Percentiles rank a stretch among this genome's conserved stretches.
phyloP scores from a whole-genome alignment of 306 rosid species.

The Medicago ruthenica region DNA sequence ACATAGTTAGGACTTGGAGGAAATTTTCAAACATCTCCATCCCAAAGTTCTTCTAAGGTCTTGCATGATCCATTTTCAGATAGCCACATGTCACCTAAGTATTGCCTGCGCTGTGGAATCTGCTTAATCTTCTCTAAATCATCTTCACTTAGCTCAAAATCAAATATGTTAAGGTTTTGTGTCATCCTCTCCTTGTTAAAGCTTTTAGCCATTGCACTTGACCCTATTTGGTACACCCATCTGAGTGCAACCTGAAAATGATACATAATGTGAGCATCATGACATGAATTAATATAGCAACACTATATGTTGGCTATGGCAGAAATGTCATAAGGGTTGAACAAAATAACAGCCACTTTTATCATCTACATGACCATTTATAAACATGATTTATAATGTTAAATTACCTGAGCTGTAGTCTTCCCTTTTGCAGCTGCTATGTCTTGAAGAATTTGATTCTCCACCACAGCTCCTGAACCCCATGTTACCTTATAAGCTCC shows the following conservation, averaged over 20 bases:
- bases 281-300: too few relatives aligned
- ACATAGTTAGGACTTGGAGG: neutral
- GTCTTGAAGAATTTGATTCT: conserved; percentile 53
- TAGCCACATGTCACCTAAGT: conserved; percentile 43
- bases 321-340: neutral
- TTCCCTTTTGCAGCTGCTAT: conserved; percentile 51
- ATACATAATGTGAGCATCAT: neutral
- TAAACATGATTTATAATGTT: too few relatives aligned
- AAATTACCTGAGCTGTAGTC: conserved; percentile 55
- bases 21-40: conserved; percentile 46
- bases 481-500: conserved; percentile 54
- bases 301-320: too few relatives aligned
- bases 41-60: conserved; percentile 61
- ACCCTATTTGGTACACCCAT: conserved; percentile 62
- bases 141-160: conserved; percentile 58
- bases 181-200: conserved; percentile 66
- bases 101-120: conserved; percentile 59
- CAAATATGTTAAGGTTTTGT: conserved; percentile 59
- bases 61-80: conserved; percentile 55
- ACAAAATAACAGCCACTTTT: too few relatives aligned
- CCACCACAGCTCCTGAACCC: conserved; percentile 63
- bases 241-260: conserved; percentile 57
- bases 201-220: conserved; percentile 55
- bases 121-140: conserved; percentile 57
- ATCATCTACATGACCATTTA: too few relatives aligned